Evolutionary conservation across 345 rosid species (phyloP).

Genomic region (Streptanthus diversifolius): DNA sequence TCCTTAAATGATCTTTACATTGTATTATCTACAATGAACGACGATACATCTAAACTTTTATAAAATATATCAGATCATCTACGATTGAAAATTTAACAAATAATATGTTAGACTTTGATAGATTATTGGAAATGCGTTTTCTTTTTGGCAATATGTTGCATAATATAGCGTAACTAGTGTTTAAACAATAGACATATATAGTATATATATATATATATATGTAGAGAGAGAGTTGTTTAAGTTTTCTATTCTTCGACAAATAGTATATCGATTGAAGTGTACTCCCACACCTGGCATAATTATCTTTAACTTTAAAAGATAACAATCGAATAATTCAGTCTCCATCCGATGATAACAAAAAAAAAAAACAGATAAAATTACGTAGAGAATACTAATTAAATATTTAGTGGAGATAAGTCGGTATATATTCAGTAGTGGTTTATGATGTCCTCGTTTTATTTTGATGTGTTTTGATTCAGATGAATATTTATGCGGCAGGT

Average conservation of each 20-base stretch:
- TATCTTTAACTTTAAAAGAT: background rate
- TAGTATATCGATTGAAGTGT: background rate
- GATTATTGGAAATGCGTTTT: background rate
- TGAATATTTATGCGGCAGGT: background rate
- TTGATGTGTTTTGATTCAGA: constrained; percentile 12
- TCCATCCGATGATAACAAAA: background rate
- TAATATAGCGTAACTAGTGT: background rate
- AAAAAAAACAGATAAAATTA: background rate
- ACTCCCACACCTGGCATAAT: background rate
- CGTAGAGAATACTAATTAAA: background rate
- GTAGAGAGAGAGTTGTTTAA: background rate
- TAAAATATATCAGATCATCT: background rate
- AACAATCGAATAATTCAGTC: background rate
- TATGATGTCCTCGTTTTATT: constrained; percentile 9
- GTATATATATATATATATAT: background rate
- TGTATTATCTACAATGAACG: background rate
- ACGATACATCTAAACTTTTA: background rate
- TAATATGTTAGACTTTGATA: background rate
- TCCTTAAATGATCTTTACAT: background rate
- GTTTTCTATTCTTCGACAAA: background rate
- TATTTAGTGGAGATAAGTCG: background rate
- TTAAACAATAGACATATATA: background rate
- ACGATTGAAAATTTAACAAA: background rate
- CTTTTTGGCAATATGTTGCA: background rate
- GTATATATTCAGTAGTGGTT: background rate